Evolutionary conservation across 306 rosid genomes (phyloP).

Genomic region (Bauhinia variegata): DNA sequence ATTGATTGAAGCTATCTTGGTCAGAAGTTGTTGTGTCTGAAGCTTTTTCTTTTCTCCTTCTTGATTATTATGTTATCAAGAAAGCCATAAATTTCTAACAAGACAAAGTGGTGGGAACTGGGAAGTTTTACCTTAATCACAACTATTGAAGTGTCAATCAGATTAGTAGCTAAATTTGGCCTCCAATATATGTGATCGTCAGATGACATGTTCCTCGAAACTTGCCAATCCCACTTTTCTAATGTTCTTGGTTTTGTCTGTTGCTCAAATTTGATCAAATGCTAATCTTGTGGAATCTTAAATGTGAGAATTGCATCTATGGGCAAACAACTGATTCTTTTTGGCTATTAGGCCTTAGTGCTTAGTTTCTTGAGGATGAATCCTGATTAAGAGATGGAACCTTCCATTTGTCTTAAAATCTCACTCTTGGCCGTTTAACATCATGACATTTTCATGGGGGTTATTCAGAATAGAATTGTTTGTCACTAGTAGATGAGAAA

Average conservation of each 20-base stretch:
- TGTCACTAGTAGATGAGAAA: background rate
- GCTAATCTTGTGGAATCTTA: background rate
- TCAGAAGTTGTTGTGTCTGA: background rate
- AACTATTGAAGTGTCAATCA: background rate
- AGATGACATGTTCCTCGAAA: background rate
- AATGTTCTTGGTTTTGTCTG: background rate
- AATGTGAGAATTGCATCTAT: background rate
- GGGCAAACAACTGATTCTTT: background rate
- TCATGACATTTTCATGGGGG: background rate
- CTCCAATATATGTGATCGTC: background rate
- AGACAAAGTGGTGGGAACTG: background rate
- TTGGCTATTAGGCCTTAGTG: background rate
- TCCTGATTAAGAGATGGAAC: background rate
- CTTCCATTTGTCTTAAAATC: background rate
- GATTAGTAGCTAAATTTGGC: background rate
- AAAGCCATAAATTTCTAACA: slow-evolving; percentile 6
- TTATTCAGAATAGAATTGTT: background rate
- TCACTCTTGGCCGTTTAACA: too few species aligned
- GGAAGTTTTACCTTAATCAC: slow-evolving; percentile 17
- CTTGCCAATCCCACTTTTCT: background rate
- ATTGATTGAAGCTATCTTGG: slow-evolving; percentile 15
- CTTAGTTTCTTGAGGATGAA: background rate
- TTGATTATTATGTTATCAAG: background rate
- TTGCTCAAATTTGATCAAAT: background rate
- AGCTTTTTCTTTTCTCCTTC: slow-evolving; percentile 4